Conservation (phyloP, 495 filamentous ascomycete genomes). For the Aspergillus bridgeri region DNA sequence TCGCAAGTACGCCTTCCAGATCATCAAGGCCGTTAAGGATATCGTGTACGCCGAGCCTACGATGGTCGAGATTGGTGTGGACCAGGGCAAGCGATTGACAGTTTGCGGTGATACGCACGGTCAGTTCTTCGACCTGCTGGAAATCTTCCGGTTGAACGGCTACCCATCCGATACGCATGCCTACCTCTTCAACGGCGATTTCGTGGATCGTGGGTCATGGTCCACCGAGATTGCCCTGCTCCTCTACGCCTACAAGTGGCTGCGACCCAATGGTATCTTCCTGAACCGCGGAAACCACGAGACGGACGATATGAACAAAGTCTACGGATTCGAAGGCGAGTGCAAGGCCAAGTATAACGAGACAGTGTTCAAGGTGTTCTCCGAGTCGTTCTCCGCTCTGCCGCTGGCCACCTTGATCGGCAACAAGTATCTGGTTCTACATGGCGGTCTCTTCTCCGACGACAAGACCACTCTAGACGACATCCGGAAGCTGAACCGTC, state of each 20-base stretch:
- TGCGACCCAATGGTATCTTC: constrained; percentile 84
- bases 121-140: constrained; percentile 96
- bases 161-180: constrained; percentile 76
- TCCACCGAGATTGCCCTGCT: constrained; percentile 92
- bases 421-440: constrained; percentile 85
- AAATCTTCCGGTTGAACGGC: constrained; percentile 92
- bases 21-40: constrained; percentile 82
- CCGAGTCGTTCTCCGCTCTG: constrained; percentile 93
- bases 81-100: constrained; percentile 72
- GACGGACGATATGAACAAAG: constrained; percentile 99
- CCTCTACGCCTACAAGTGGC: constrained; percentile 95
- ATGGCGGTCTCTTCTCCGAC: constrained; percentile 96
- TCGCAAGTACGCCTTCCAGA: constrained; percentile 96
- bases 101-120: constrained; percentile 98
- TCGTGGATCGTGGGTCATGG: constrained; percentile 97
- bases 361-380: constrained; percentile 93
- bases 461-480: constrained; percentile 91
- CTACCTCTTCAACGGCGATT: constrained; percentile 99
- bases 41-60: constrained; percentile 90
- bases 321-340: constrained; percentile 97
- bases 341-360: constrained; percentile 98
- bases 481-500: constrained; percentile 86
- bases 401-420: constrained; percentile 92
- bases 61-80: constrained; percentile 91
- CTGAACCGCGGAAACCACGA: constrained; percentile 98